Evolutionary conservation across 352 stramenopile species (phyloP).

Genomic region (Saprolegnia parasitica): DNA sequence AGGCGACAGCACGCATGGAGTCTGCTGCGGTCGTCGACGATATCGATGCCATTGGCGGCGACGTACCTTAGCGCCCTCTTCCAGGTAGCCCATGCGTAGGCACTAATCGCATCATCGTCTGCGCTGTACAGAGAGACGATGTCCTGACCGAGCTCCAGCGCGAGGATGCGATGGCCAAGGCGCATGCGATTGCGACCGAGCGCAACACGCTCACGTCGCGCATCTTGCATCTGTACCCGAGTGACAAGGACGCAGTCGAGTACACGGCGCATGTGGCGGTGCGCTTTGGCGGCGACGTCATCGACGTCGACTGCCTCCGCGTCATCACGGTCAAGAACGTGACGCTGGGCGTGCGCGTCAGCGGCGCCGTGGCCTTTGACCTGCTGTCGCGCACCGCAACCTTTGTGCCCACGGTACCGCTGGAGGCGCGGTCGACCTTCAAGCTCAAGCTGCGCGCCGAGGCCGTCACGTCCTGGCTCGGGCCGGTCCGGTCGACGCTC

Average conservation of each 20-base stretch:
- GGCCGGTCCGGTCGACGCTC: neutral
- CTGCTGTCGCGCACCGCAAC: neutral
- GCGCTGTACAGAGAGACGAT: neutral
- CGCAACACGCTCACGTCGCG: slow-evolving; percentile 17
- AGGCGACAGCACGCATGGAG: slow-evolving; percentile 22
- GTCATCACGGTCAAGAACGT: slow-evolving; percentile 27
- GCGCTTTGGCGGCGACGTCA: slow-evolving; percentile 8
- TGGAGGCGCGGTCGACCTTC: slow-evolving; percentile 20
- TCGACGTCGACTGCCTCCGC: slow-evolving; percentile 22
- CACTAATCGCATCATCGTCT: neutral
- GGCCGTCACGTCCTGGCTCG: neutral
- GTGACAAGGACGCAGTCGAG: neutral
- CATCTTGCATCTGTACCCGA: slow-evolving; percentile 9
- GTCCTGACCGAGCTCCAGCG: slow-evolving; percentile 3
- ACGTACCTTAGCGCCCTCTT: slow-evolving; percentile 1
- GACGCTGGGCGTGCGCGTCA: slow-evolving; percentile 5
- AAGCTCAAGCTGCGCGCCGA: slow-evolving; percentile 24
- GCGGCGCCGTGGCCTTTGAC: slow-evolving; percentile 11
- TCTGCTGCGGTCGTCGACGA: neutral
- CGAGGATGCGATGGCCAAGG: neutral
- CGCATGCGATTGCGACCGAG: neutral
- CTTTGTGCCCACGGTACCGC: slow-evolving; percentile 13
- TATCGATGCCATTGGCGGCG: neutral
- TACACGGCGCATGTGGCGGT: neutral
- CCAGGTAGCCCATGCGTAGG: slow-evolving; percentile 1